Percentiles rank a stretch among this genome's conserved stretches.
Evolutionary conservation across 1,139 yeast species (phyloP).

Genomic region (Geotrichum aggregatum): DNA sequence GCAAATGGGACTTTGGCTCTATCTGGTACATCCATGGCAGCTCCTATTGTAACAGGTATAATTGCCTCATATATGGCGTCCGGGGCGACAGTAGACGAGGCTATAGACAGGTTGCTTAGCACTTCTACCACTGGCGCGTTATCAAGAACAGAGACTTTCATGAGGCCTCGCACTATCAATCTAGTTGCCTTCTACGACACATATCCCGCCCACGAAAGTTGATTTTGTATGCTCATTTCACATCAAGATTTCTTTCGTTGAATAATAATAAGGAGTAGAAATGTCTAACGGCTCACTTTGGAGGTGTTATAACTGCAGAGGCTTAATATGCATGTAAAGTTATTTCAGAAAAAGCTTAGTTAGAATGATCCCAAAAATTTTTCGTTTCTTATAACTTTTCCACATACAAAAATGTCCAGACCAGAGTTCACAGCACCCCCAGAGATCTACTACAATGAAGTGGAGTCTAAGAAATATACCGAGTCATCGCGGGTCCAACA

Average conservation of each 20-base stretch:
- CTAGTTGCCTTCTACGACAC: slow-evolving; percentile 36
- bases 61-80: slow-evolving; percentile 59
- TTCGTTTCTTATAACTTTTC: slow-evolving; percentile 1
- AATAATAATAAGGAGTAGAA: too few relatives aligned
- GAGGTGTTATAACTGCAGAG: too few relatives aligned
- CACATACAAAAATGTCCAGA: slow-evolving; percentile 63
- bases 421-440: slow-evolving; percentile 98
- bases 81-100: slow-evolving; percentile 45
- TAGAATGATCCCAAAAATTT: slow-evolving; percentile 1
- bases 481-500: slow-evolving; percentile 94
- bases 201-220: background rate
- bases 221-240: too few relatives aligned
- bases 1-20: slow-evolving; percentile 35
- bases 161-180: slow-evolving; percentile 49
- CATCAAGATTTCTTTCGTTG: background rate
- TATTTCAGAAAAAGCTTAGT: background rate
- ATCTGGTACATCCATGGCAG: slow-evolving; percentile 93
- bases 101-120: slow-evolving; percentile 27
- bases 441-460: slow-evolving; percentile 87
- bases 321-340: too few relatives aligned
- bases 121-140: slow-evolving; percentile 40
- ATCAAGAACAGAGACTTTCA: slow-evolving; percentile 37
- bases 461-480: slow-evolving; percentile 85
- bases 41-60: slow-evolving; percentile 76
- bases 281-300: too few relatives aligned